Evolutionary conservation across 768 basidiomycete genomes (phyloP).

Genomic region (Lentinula raphanica): DNA sequence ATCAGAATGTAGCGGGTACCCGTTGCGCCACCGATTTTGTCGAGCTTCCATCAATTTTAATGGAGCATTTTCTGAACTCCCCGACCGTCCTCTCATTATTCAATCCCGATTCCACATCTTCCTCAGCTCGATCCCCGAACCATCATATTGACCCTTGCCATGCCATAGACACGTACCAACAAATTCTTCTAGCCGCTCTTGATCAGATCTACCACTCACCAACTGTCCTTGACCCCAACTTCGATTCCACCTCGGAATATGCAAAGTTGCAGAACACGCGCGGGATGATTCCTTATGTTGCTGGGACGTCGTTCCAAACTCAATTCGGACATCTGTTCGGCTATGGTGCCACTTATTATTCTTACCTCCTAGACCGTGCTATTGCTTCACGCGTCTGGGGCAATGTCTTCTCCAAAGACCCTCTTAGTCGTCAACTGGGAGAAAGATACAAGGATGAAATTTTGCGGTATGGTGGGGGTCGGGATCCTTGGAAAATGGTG

Average conservation of each 20-base stretch:
- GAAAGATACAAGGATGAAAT: slow-evolving; percentile 78
- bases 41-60: slow-evolving; percentile 94
- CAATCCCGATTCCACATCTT: slow-evolving; percentile 43
- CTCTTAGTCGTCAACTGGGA: slow-evolving; percentile 67
- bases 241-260: slow-evolving; percentile 70
- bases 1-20: slow-evolving; percentile 96
- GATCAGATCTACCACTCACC: slow-evolving; percentile 91
- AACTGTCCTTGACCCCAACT: slow-evolving; percentile 42
- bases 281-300: slow-evolving; percentile 79
- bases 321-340: slow-evolving; percentile 95
- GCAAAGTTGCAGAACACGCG: slow-evolving; percentile 58
- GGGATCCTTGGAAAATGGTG: slow-evolving; percentile 93
- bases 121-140: slow-evolving; percentile 46
- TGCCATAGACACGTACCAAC: slow-evolving; percentile 84
- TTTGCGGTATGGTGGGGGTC: slow-evolving; percentile 79
- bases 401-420: slow-evolving; percentile 63
- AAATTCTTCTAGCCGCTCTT: slow-evolving; percentile 82
- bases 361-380: slow-evolving; percentile 93
- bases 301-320: slow-evolving; percentile 88
- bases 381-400: slow-evolving; percentile 92
- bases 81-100: slow-evolving; percentile 79
- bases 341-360: slow-evolving; percentile 97
- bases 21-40: slow-evolving; percentile 98
- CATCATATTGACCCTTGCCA: slow-evolving; percentile 73
- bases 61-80: slow-evolving; percentile 95